These are phyloP conservation scores for Vicia faba DNA, from an alignment of 306 rosid species.

Conservation along the genomic window DNA sequence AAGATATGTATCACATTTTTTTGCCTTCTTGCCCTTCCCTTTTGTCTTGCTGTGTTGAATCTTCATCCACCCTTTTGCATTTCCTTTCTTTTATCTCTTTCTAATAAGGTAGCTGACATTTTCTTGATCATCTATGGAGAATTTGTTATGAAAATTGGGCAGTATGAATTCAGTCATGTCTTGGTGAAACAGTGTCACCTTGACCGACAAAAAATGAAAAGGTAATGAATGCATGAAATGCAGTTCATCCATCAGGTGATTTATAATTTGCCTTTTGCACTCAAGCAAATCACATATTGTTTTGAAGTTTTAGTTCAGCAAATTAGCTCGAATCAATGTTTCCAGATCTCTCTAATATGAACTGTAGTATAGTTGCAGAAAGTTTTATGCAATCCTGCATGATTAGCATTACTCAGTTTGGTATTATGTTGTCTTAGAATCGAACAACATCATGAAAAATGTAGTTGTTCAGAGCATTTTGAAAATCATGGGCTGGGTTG, in stretches of 20 bases:
- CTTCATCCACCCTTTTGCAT: constrained; percentile 15
- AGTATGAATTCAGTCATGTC: background rate
- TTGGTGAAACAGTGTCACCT: background rate
- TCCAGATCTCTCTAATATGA: constrained; percentile 1
- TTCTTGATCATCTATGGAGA: background rate
- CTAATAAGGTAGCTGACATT: background rate
- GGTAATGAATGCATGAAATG: constrained; percentile 12
- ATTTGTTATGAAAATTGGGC: constrained; percentile 5
- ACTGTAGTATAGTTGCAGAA: constrained; percentile 7
- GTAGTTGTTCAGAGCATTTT: background rate
- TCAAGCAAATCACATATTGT: constrained; percentile 1
- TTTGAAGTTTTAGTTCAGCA: background rate
- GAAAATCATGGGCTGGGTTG: background rate
- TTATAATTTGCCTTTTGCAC: constrained; percentile 2
- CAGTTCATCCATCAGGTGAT: constrained; percentile 12
- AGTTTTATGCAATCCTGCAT: background rate
- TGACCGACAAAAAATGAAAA: background rate
- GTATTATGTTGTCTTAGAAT: constrained; percentile 13
- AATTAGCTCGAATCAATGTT: constrained; percentile 10
- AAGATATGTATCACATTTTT: background rate
- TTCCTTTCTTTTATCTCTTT: constrained; percentile 1
- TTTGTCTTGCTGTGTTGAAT: background rate
- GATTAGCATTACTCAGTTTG: background rate
- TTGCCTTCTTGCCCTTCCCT: background rate
- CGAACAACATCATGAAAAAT: constrained; percentile 1